These are phyloP conservation scores for Gillenia trifoliata DNA, from an alignment of 306 rosid genomes.

Conservation along the genomic window DNA sequence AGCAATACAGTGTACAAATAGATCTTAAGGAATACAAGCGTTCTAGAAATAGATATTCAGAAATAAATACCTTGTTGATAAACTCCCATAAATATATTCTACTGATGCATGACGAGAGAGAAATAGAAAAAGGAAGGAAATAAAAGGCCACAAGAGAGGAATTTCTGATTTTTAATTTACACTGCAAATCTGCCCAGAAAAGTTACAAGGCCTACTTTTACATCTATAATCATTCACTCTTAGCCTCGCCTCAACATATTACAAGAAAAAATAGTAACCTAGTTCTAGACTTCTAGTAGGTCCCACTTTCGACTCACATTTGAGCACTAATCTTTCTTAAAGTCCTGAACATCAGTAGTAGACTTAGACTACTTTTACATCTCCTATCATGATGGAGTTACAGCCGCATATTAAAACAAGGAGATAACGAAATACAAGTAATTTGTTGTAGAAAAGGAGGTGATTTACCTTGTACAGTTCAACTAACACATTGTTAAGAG, in stretches of 20 bases:
- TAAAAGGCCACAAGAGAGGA: not conserved
- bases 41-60: not conserved
- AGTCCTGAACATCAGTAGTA: not conserved
- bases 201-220: not conserved
- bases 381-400: not conserved
- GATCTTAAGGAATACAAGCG: not conserved
- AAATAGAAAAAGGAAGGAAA: not conserved
- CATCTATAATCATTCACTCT: no score
- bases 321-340: not conserved
- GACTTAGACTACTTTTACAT: not conserved
- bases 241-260: not conserved
- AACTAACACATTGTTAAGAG: conserved; percentile 78
- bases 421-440: not conserved
- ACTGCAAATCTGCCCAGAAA: not conserved
- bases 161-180: not conserved
- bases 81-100: not conserved
- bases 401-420: not conserved
- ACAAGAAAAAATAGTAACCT: not conserved
- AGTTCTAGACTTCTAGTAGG: not conserved
- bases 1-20: not conserved
- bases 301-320: not conserved
- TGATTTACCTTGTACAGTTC: conserved; percentile 75
- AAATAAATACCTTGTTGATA: not conserved
- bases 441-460: not conserved
- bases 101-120: not conserved